Evolutionary conservation across 2,329 filamentous ascomycete species (phyloP).

Genomic region (Beauveria australis): DNA sequence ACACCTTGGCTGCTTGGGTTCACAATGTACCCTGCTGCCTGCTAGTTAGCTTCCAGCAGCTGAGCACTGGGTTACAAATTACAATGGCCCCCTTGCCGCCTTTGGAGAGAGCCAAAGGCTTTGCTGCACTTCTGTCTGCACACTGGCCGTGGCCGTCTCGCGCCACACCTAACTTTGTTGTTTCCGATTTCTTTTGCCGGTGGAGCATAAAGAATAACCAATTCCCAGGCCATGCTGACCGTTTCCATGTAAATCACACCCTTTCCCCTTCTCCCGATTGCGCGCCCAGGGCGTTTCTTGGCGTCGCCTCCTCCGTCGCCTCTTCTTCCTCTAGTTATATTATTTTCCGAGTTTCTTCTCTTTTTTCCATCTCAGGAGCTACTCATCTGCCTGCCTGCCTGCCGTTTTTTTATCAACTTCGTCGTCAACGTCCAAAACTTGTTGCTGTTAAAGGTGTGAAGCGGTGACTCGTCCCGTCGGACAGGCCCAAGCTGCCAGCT

Average conservation of each 20-base stretch:
- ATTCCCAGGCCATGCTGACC: background rate
- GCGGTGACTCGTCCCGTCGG: background rate
- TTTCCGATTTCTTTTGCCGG: slow-evolving; percentile 2
- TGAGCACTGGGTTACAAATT: background rate
- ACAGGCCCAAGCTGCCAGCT: background rate
- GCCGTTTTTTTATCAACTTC: no score
- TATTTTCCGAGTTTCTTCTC: background rate
- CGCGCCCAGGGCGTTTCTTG: background rate
- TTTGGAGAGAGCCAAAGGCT: background rate
- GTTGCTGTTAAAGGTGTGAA: background rate
- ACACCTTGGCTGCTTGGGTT: background rate
- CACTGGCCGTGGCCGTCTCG: background rate
- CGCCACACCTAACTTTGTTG: background rate
- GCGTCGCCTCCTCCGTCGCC: background rate
- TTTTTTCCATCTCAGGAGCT: no score
- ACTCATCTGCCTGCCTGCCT: background rate
- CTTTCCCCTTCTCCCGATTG: background rate
- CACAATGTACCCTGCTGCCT: background rate
- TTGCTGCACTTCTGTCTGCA: background rate
- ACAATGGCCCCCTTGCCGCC: background rate
- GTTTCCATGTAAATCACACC: slow-evolving; percentile 5
- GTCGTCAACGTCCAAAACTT: background rate
- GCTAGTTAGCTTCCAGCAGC: background rate
- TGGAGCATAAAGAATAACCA: slow-evolving; percentile 10
- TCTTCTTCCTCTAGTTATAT: background rate